Evolutionary conservation across 2,329 filamentous ascomycete genomes (phyloP), one percentile per base, ranked within the genome.

Genomic region (Periconia digitata): DNA sequence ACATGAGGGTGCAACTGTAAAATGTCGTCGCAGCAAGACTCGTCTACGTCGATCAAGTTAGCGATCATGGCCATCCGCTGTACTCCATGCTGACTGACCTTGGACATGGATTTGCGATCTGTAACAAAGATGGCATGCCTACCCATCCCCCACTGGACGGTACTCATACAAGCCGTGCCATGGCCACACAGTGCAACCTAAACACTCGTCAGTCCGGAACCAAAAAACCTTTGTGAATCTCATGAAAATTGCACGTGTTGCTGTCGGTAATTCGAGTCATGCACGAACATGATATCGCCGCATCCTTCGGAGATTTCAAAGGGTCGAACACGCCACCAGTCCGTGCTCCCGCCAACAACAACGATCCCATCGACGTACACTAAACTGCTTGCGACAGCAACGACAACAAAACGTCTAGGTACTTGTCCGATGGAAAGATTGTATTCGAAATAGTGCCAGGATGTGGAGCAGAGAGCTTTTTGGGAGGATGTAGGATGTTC

Each of bases 1-100:
- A 27, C 17, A 45, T 24, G n/a, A 51, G 50, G 29, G 47, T 21
- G 16, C 51, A 24, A 20, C 49, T 56, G 40, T 56, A 56, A 32
- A 51, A 54, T 2, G 44, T 47, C 37, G 49, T 46, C 8, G 46
- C 50, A 3, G 39, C 40, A 4, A 56, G 40, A 5, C 38, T 41
- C 8, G 32, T 24, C 53, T 56, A 20, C 38, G n/a, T 10, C 12
- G n/a, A 32, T 3, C 8, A 6, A 12, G 27, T 32, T 32, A 32
- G n/a, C n/a, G n/a, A n/a, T n/a, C n/a, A n/a, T n/a, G n/a, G n/a
- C n/a, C n/a, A 7, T 27, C 24, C 24, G 3, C 12, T 10, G 10
- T 32, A 15, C 10, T 12, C 8, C 10, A 15, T 10, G 10, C 12
- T 32, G 10, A 42, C 50, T 17, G 46, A 55, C 53, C 18, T 53